Conservation (phyloP, 371 early-diverging fungal species). For the Synchytrium microbalum region DNA sequence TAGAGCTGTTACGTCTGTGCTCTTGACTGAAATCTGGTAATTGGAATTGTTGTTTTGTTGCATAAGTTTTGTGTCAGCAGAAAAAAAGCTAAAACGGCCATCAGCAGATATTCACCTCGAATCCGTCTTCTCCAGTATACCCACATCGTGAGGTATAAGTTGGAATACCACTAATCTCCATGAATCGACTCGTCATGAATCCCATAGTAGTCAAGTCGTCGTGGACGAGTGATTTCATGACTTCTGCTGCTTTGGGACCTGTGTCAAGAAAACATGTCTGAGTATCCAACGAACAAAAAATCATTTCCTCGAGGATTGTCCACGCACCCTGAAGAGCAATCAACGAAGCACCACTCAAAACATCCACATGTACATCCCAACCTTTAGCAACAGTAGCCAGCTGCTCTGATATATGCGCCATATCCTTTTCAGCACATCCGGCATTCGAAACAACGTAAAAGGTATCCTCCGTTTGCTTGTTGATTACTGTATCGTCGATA, state of each 20-base stretch:
- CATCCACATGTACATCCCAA: conserved; percentile 76
- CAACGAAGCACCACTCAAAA: conserved; percentile 77
- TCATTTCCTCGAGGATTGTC: too few relatives aligned
- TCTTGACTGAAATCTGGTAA: conserved; percentile 71
- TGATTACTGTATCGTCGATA: conserved; percentile 94
- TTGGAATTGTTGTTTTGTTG: not conserved
- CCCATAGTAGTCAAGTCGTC: conserved; percentile 56
- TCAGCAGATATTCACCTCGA: conserved; percentile 58
- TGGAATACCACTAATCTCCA: conserved; percentile 69
- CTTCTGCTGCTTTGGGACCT: conserved; percentile 65
- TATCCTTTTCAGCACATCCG: conserved; percentile 93
- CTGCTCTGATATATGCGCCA: conserved; percentile 73
- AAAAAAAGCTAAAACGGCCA: conserved; percentile 5
- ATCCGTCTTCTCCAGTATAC: conserved; percentile 99
- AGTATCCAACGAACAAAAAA: not conserved
- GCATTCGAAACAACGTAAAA: conserved; percentile 96
- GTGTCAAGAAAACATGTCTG: not conserved
- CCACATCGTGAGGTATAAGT: conserved; percentile 92
- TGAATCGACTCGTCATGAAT: conserved; percentile 78
- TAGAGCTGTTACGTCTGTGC: conserved; percentile 13
- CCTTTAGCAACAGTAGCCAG: conserved; percentile 74
- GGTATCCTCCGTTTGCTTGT: conserved; percentile 63
- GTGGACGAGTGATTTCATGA: conserved; percentile 46
- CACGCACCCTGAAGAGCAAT: conserved; percentile 82
- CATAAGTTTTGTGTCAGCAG: conserved; percentile 4